These are phyloP conservation scores for Pichia cabralensis DNA, from an alignment of 805 yeast genomes.

Conservation along the genomic window DNA sequence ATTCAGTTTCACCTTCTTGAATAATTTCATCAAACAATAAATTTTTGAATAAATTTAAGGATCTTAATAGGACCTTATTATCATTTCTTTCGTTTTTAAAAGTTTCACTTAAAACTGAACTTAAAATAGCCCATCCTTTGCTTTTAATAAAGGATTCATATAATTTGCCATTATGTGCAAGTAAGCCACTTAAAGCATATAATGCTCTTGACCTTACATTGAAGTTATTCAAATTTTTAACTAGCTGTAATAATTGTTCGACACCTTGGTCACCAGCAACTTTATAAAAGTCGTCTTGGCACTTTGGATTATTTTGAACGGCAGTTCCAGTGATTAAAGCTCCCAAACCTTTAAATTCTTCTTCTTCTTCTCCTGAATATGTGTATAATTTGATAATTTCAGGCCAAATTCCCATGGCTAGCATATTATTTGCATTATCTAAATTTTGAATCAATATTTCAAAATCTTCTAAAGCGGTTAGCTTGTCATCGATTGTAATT, in stretches of 20 bases:
- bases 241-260: constrained; percentile 32
- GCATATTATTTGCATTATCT: constrained; percentile 91
- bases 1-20: constrained; percentile 17
- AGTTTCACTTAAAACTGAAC: neutral
- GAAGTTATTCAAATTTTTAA: constrained; percentile 12
- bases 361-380: constrained; percentile 36
- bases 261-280: constrained; percentile 36
- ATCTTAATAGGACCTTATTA: constrained; percentile 11
- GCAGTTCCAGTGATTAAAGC: constrained; percentile 63
- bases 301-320: constrained; percentile 76
- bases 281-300: constrained; percentile 58
- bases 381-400: constrained; percentile 37
- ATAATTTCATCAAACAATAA: constrained; percentile 43
- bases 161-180: constrained; percentile 58
- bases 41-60: constrained; percentile 27
- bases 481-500: constrained; percentile 50
- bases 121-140: constrained; percentile 49
- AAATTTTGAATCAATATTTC: constrained; percentile 89
- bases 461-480: constrained; percentile 78
- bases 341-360: constrained; percentile 44
- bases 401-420: constrained; percentile 70
- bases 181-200: constrained; percentile 65
- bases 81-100: constrained; percentile 5
- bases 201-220: constrained; percentile 51
- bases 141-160: constrained; percentile 42